Conservation (phyloP, 805 yeast species). For the Candida michaelii region DNA sequence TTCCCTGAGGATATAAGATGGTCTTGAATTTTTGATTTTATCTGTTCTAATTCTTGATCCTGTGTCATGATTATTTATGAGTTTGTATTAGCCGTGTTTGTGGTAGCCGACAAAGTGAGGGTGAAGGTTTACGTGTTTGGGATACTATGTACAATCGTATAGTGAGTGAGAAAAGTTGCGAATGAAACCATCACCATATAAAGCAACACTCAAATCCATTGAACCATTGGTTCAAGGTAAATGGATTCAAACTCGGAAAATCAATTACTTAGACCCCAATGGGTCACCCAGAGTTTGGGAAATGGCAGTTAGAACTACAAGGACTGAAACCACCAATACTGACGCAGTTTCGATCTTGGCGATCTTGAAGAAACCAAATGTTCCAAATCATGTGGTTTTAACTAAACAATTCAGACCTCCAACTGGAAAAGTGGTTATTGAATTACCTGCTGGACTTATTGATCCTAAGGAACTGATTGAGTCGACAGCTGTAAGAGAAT, state of each 20-base stretch:
- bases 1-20: conserved; percentile 75
- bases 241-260: conserved; percentile 56
- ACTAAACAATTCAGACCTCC: conserved; percentile 96
- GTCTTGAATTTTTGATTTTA: conserved; percentile 65
- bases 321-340: conserved; percentile 54
- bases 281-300: conserved; percentile 83
- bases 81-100: no score
- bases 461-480: conserved; percentile 81
- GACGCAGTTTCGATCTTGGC: conserved; percentile 95
- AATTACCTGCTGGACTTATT: conserved; percentile 92
- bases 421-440: conserved; percentile 81
- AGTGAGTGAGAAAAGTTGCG: conserved; percentile 1
- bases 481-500: conserved; percentile 81
- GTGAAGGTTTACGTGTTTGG: no score
- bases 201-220: conserved; percentile 30
- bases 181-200: conserved; percentile 34
- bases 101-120: no score
- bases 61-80: no score
- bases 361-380: conserved; percentile 51
- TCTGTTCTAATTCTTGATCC: conserved; percentile 36
- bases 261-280: conserved; percentile 69
- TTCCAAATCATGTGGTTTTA: conserved; percentile 45
- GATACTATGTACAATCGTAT: no score
- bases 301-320: conserved; percentile 77
- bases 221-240: conserved; percentile 40